Conservation (phyloP, 2,329 filamentous ascomycete species). For the Colletotrichum orchidophilum region DNA sequence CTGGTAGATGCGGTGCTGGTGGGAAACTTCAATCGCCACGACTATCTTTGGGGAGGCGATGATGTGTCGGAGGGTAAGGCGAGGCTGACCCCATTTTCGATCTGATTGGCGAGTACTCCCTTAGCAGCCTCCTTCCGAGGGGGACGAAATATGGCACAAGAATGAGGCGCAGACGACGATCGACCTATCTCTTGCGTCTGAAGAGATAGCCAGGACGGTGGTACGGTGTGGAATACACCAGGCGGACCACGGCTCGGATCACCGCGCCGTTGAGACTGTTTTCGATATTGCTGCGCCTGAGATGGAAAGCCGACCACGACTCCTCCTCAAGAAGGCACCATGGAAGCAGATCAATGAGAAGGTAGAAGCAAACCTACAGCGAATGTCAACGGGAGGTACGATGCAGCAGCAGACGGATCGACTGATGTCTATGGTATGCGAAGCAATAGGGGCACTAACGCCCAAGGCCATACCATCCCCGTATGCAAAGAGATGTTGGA, state of each 20-base stretch:
- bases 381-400: conserved; percentile 38
- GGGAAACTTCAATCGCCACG: conserved; percentile 36
- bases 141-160: conserved; percentile 47
- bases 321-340: conserved; percentile 40
- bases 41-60: conserved; percentile 37
- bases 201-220: conserved; percentile 36
- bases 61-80: conserved; percentile 40
- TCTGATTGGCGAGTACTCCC: conserved; percentile 44
- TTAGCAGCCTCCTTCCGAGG: conserved; percentile 44
- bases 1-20: conserved; percentile 14
- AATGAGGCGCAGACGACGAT: conserved; percentile 37
- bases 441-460: conserved; percentile 28
- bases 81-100: conserved; percentile 47
- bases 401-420: conserved; percentile 13
- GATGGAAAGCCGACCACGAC: conserved; percentile 18
- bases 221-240: conserved; percentile 31
- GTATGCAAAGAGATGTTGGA: conserved; percentile 44
- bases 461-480: conserved; percentile 38
- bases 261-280: conserved; percentile 42
- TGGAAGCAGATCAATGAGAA: conserved; percentile 38
- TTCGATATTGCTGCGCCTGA: conserved; percentile 37
- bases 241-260: conserved; percentile 42
- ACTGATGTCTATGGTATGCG: conserved; percentile 4
- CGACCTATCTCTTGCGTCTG: conserved; percentile 38
- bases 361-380: conserved; percentile 11